These are phyloP conservation scores for Pyrus bretschneideri DNA, from an alignment of 306 rosid genomes.

Conservation along the genomic window DNA sequence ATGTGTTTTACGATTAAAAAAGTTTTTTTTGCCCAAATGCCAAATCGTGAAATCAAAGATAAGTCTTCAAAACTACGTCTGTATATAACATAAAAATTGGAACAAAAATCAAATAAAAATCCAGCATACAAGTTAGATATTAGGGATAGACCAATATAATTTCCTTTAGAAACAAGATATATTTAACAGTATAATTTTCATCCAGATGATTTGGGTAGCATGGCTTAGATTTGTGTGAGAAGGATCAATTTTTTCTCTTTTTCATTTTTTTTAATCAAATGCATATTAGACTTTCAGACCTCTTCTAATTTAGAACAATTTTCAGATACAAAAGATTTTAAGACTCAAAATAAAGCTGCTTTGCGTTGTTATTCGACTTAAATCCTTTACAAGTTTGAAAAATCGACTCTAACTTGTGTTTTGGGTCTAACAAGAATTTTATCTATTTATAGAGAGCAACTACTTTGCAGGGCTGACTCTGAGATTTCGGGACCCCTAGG, in stretches of 20 bases:
- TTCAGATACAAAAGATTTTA: background rate
- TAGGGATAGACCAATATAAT: background rate
- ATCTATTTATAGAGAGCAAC: too few species aligned
- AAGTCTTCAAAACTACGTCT: background rate
- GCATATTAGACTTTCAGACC: background rate
- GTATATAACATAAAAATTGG: background rate
- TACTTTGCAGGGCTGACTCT: too few species aligned
- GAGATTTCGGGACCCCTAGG: too few species aligned
- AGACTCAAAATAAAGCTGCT: background rate
- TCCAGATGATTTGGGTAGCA: background rate
- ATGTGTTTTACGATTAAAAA: background rate
- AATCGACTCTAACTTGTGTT: background rate
- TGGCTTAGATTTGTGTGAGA: background rate
- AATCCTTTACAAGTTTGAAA: background rate
- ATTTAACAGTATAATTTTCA: background rate
- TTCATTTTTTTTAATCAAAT: background rate
- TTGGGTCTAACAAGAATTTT: background rate
- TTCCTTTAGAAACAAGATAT: background rate
- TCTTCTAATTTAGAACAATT: background rate
- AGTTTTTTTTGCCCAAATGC: background rate
- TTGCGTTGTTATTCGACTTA: too few species aligned
- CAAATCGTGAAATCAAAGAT: background rate
- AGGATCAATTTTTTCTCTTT: background rate
- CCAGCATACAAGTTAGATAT: background rate
- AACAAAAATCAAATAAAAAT: background rate